Evolutionary conservation across 192 early-diverging fungal species (phyloP), one percentile per base, ranked within the genome.

Genomic region (Podila verticillata): DNA sequence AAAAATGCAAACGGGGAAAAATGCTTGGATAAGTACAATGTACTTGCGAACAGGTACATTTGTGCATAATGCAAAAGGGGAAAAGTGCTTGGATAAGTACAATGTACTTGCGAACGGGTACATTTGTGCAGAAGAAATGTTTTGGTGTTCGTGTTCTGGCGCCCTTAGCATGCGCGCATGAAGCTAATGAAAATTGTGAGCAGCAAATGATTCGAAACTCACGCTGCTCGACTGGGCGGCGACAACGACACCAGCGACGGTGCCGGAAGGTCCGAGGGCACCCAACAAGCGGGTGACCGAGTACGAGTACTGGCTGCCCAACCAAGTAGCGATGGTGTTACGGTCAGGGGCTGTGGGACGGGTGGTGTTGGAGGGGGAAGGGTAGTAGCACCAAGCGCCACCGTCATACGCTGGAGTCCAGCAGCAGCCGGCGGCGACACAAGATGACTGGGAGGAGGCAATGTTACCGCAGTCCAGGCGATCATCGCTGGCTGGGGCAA

Each of bases 1-100:
- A 34, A 34, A 34, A 2, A 34, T 34, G 32, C 32, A 34, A 57
- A 1, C 68, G 74, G 34, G 67, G 71, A 3, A 62, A 51, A 49
- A 54, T 51, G 49, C 49, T 51, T 51, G 49, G 49, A 22, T 51
- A 51, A 51, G 49, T 51, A 9, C 15, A 51, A 51, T n/a, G n/a
- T n/a, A n/a, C n/a, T n/a, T n/a, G n/a, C n/a, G n/a, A n/a, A n/a
- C n/a, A n/a, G n/a, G n/a, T n/a, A n/a, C n/a, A 34, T 34, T 34
- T 34, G 32, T 34, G 2, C 32, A 34, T 2, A 34, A 34, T 34
- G 32, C 32, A 34, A 57, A 1, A 73, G 74, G 34, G 67, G 71
- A 3, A 62, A 51, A 49, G 29, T 51, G 49, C 49, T 51, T 51
- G 49, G 49, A 22, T 51, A 51, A 51, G 49, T 51, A 9, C 15